Evolutionary conservation across 192 early-diverging fungal genomes (phyloP).

Genomic region (Piromyces sp.): DNA sequence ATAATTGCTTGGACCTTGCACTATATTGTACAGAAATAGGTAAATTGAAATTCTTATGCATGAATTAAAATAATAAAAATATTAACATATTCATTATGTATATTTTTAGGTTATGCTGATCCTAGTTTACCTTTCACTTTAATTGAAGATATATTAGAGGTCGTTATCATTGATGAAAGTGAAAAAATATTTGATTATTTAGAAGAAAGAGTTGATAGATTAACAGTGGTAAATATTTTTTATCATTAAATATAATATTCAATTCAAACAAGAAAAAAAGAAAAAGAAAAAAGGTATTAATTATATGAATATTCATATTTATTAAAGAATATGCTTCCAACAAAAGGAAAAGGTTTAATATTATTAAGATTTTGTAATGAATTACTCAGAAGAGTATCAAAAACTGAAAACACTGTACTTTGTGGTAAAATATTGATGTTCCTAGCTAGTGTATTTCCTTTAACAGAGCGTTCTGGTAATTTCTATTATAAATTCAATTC

Average conservation of each 20-base stretch:
- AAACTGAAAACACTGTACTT: slow-evolving; percentile 57
- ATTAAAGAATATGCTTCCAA: slow-evolving; percentile 42
- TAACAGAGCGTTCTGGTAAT: slow-evolving; percentile 65
- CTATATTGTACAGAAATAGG: neutral
- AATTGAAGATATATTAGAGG: slow-evolving; percentile 53
- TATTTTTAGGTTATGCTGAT: neutral
- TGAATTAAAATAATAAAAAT: too few species aligned
- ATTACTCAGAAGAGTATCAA: slow-evolving; percentile 72
- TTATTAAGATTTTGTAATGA: slow-evolving; percentile 76
- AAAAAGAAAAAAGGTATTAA: neutral
- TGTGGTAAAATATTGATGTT: slow-evolving; percentile 80
- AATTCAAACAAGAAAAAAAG: neutral
- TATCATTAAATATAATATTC: too few species aligned
- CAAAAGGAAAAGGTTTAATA: slow-evolving; percentile 64
- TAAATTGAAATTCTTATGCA: neutral
- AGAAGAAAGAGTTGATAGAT: slow-evolving; percentile 23
- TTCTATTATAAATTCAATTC: too few species aligned
- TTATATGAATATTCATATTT: neutral
- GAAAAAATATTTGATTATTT: slow-evolving; percentile 45
- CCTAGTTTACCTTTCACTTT: slow-evolving; percentile 19
- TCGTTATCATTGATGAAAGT: slow-evolving; percentile 31
- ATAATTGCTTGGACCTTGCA: neutral
- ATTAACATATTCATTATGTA: neutral
- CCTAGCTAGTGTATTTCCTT: slow-evolving; percentile 64
- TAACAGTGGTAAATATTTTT: slow-evolving; percentile 28